Base-by-base conservation (phyloP, 495 filamentous ascomycete species). In the Talaromyces trachyspermus region DNA sequence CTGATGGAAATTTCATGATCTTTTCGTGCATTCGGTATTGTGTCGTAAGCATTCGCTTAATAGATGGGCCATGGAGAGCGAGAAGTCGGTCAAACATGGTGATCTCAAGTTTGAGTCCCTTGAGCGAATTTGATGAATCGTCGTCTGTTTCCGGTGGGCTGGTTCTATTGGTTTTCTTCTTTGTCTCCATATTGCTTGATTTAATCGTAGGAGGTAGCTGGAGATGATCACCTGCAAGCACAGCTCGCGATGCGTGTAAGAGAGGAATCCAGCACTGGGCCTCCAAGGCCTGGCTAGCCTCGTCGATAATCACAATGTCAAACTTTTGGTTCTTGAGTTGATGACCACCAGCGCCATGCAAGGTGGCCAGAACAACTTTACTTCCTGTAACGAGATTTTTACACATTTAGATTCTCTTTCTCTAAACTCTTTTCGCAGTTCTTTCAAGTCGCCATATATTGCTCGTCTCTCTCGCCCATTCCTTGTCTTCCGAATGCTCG, bases 201-300 rank as follows among this genome's bases (percentile, higher is more conserved):
- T 97, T 98, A 58, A 98, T 85, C 0, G 94, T 97, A 5, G 92
- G 92, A 12, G 92, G 92, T 24, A 98, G 67, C 63, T 98, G 92
- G 30, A 97, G 66, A 62, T 96, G 92, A 54, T 98, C 92, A 46
- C 92, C 92, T 2, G 92, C 92, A 37, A 95, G 83, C 3, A 98
- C 82, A 1, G 89, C 79, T 68, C 95, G 95, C 43, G 77, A 80
- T 2, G 88, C 88, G 7, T 72, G 63, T 12, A 95, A 70, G 24
- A 98, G 64, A 11, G 94, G 80, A n/a, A 96, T 89, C 92, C 92
- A 98, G 64, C 90, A 97, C 62, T 97, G 92, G 1, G 94, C 89
- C 62, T 98, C 92, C 11, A 98, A 73, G 3, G 92, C 92, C 61
- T 98, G 92, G 59, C 86, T 92, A 0, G 89, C 92, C 67, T 98